Base-by-base conservation (phyloP, 2,329 filamentous ascomycete species). In the Fusarium keratoplasticum region DNA sequence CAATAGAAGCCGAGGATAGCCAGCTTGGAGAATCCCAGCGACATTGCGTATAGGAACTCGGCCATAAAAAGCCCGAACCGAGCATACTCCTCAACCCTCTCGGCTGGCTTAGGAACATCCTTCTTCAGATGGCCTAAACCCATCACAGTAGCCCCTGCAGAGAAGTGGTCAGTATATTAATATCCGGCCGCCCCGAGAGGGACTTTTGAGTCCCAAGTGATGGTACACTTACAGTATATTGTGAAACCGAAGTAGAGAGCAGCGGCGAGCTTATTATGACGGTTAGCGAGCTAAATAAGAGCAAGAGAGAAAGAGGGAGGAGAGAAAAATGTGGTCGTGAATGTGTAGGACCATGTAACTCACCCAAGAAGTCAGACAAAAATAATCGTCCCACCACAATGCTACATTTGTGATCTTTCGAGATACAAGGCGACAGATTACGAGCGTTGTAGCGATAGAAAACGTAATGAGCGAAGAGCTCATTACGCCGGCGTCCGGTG, bases 1-100 rank as follows among this genome's bases (percentile, higher is more conserved):
- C 70, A 73, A 20, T 73, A 73, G 25, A 73, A 70, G 9, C 66
- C 61, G 20, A 73, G 70, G 6, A 73, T 73, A 9, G 70, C 70
- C 7, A 73, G 61, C 33, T 73, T 73, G 22, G 70, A 73, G 40
- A 73, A 73, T 20, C 70, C 70, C 4, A 73, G 61, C 1, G 70
- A 73, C 47, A 61, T 73, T 31, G 70, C 70, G 33, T 73, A 73
- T 1, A 35, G 25, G 16, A 73, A 70, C 18, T 73, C 70, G 35
- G 70, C 70, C 16, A 73, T 54, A 20, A 73, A 73, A 6, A 73
- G 70, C 6, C 70, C 70, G 6, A 70, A 67, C 1, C 70, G 38
- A 47, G 70, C 70, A 33, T 73, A 73, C 10, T 73, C 70, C 6
- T 73, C 70, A 2, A 73, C 70, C 10, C 6, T 47, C 7, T 58